Evolutionary conservation across 1,284 basidiomycete genomes (phyloP).

Genomic region (Agroathelia rolfsii): DNA sequence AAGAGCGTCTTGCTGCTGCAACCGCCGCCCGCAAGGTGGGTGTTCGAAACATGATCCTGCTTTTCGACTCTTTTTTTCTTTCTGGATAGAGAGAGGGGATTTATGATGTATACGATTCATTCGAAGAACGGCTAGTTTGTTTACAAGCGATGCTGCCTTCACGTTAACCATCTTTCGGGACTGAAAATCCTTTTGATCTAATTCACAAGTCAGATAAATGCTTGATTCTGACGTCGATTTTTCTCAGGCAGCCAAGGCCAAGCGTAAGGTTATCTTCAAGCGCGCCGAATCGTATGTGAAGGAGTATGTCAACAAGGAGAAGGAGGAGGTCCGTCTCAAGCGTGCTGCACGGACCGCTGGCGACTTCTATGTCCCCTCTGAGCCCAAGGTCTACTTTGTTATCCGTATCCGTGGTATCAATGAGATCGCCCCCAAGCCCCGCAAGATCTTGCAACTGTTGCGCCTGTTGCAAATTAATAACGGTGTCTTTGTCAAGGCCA

Average conservation of each 20-base stretch:
- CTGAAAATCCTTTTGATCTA: constrained; percentile 33
- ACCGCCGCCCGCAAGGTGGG: constrained; percentile 88
- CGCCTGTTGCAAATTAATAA: constrained; percentile 99
- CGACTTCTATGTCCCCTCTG: constrained; percentile 95
- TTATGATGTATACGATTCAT: constrained; percentile 77
- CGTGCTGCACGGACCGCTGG: constrained; percentile 86
- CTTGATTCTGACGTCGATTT: constrained; percentile 12
- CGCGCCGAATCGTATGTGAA: constrained; percentile 97
- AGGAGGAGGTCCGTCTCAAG: constrained; percentile 94
- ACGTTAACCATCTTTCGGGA: constrained; percentile 98
- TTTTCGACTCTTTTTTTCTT: constrained; percentile 5
- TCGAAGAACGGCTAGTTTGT: constrained; percentile 64
- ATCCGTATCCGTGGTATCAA: constrained; percentile 98
- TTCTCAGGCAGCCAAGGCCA: constrained; percentile 73
- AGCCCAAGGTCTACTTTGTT: constrained; percentile 98
- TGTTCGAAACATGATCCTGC: constrained; percentile 5
- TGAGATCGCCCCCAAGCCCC: constrained; percentile 98
- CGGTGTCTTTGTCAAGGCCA: constrained; percentile 97
- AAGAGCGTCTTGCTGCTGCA: constrained; percentile 87
- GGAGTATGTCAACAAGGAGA: constrained; percentile 90
- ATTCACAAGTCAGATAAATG: constrained; percentile 8
- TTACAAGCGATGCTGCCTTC: constrained; percentile 62
- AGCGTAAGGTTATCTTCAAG: constrained; percentile 99
- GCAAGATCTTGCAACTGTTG: constrained; percentile 98
- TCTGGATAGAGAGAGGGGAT: constrained; percentile 12